Conservation (phyloP, 257 asterid species). For the Solanum tarapatanum region DNA sequence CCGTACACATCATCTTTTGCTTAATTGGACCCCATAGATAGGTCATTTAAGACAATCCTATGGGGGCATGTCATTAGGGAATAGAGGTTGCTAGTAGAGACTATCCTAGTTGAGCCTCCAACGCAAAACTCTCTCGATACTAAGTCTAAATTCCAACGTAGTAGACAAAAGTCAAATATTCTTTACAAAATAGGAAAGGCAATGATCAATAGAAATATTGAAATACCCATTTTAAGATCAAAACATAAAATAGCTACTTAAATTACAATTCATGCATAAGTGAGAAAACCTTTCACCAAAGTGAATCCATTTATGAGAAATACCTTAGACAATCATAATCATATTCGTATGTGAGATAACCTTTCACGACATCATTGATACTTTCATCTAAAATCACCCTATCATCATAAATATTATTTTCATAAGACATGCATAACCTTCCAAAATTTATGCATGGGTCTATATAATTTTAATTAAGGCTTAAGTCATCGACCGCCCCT, state of each 20-base stretch:
- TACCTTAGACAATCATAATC: neutral
- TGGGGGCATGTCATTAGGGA: neutral
- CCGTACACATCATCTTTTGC: neutral
- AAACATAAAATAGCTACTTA: too few species aligned
- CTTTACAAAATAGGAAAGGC: neutral
- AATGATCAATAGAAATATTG: neutral
- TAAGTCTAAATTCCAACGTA: neutral
- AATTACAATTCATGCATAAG: neutral
- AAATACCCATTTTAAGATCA: neutral
- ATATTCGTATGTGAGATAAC: neutral
- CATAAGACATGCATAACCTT: too few species aligned
- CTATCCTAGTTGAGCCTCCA: neutral
- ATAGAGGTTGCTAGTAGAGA: neutral
- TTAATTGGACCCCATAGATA: neutral
- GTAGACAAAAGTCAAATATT: neutral
- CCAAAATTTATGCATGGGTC: too few species aligned
- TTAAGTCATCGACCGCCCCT: too few species aligned
- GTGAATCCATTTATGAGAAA: neutral
- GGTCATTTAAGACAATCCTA: neutral
- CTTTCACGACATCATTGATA: neutral
- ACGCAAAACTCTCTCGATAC: neutral
- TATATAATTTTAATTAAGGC: too few species aligned
- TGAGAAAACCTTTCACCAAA: neutral
- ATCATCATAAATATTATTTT: too few species aligned
- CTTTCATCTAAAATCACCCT: neutral